A percentile compares a stretch with the other conserved stretches of the same genome.
Evolutionary conservation across 140 eudicot species (phyloP).

Genomic region (Senecio squalidus): DNA sequence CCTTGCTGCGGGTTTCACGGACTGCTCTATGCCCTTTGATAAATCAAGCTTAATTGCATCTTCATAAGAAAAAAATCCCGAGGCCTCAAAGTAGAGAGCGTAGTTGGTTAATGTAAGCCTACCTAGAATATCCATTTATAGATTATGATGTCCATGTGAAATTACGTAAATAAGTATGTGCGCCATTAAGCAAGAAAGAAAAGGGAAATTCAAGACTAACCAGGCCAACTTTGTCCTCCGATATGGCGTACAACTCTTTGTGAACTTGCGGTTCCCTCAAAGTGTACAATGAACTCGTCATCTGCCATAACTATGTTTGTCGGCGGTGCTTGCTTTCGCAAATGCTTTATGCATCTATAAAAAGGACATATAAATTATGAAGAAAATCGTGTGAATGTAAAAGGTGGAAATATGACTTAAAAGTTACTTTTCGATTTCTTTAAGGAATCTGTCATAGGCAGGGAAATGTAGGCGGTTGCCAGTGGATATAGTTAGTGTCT

Average conservation of each 20-base stretch:
- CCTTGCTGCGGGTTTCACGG: slow-evolving; percentile 60
- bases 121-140: slow-evolving; percentile 37
- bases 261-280: slow-evolving; percentile 84
- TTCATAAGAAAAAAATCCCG: slow-evolving; percentile 57
- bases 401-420: not conserved
- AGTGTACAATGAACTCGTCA: slow-evolving; percentile 85
- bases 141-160: not conserved
- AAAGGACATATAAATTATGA: not conserved
- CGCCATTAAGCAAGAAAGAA: not conserved
- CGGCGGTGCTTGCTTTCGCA: slow-evolving; percentile 67
- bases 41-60: slow-evolving; percentile 77
- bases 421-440: slow-evolving; percentile 60
- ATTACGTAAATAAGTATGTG: not conserved
- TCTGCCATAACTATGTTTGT: slow-evolving; percentile 54
- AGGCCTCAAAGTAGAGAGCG: slow-evolving; percentile 93
- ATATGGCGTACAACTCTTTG: slow-evolving; percentile 90
- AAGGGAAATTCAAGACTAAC: slow-evolving; percentile 24
- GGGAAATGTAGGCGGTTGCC: slow-evolving; percentile 70
- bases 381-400: too few species aligned
- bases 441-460: slow-evolving; percentile 67
- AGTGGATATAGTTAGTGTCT: slow-evolving; percentile 72
- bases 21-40: slow-evolving; percentile 55
- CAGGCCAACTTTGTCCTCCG: slow-evolving; percentile 96
- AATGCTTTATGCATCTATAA: slow-evolving; percentile 65
- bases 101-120: slow-evolving; percentile 82